These are phyloP conservation scores for Bretziella fagacearum DNA, from an alignment of 2,329 filamentous ascomycete genomes.

Conservation along the genomic window DNA sequence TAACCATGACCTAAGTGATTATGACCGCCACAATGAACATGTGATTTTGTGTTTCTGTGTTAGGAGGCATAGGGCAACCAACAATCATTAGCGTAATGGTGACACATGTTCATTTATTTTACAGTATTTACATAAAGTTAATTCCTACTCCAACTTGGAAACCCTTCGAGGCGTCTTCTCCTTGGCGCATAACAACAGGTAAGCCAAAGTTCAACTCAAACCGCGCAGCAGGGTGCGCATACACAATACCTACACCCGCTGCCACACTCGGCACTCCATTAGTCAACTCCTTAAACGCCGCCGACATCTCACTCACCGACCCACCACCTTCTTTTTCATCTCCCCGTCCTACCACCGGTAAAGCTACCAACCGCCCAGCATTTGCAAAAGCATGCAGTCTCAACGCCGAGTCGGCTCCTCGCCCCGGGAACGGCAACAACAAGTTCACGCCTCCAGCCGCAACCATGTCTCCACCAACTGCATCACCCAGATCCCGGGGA, in stretches of 20 bases:
- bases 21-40: too few relatives aligned
- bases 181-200: constrained; percentile 62
- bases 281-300: constrained; percentile 44
- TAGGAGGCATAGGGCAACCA: too few relatives aligned
- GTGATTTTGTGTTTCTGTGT: too few relatives aligned
- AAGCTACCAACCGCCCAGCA: constrained; percentile 64
- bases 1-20: too few relatives aligned
- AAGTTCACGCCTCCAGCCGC: constrained; percentile 78
- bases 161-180: constrained; percentile 80
- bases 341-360: constrained; percentile 32
- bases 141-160: constrained; percentile 92
- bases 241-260: constrained; percentile 79
- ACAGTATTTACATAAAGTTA: constrained; percentile 59
- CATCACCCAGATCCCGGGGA: constrained; percentile 69
- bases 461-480: constrained; percentile 81
- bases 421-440: constrained; percentile 66
- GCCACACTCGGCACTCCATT: constrained; percentile 69
- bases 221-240: constrained; percentile 80
- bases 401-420: constrained; percentile 67
- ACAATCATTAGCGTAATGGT: background rate
- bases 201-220: constrained; percentile 95
- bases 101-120: background rate
- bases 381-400: constrained; percentile 85
- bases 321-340: constrained; percentile 30
- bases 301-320: constrained; percentile 28